These are phyloP conservation scores for Heterobasidion parviporum DNA, from an alignment of 1,284 basidiomycete species.

Conservation along the genomic window DNA sequence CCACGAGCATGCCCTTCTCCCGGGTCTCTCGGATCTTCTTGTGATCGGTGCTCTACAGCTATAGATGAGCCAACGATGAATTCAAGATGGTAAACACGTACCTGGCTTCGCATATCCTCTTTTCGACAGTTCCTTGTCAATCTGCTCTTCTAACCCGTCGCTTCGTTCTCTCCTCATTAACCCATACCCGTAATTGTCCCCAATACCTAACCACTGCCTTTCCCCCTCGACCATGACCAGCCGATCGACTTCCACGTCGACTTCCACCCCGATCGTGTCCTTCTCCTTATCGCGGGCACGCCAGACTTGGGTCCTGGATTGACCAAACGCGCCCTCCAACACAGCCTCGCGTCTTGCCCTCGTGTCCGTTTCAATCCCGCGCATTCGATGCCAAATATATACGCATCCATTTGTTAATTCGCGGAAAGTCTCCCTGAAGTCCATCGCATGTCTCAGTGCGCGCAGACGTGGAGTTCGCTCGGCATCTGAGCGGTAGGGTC, in stretches of 20 bases:
- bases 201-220: constrained; percentile 44
- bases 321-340: constrained; percentile 44
- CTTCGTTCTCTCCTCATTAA: constrained; percentile 37
- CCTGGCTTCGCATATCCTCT: constrained; percentile 33
- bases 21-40: not conserved
- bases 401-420: constrained; percentile 49
- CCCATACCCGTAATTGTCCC: constrained; percentile 35
- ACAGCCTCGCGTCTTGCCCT: constrained; percentile 38
- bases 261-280: constrained; percentile 12
- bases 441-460: constrained; percentile 54
- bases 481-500: constrained; percentile 40
- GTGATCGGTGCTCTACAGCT: constrained; percentile 1
- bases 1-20: constrained; percentile 15
- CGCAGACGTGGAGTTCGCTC: constrained; percentile 38
- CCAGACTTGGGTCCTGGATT: constrained; percentile 3
- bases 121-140: constrained; percentile 41
- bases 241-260: constrained; percentile 23
- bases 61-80: not conserved
- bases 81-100: constrained; percentile 4
- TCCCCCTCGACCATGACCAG: constrained; percentile 24
- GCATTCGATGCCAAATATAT: constrained; percentile 44
- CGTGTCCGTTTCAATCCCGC: constrained; percentile 41
- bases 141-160: constrained; percentile 41
- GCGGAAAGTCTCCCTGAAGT: constrained; percentile 57
- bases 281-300: constrained; percentile 6